These are phyloP conservation scores for Eimeria brunetti DNA, from an alignment of 169 alveolate species.

Conservation along the genomic window DNA sequence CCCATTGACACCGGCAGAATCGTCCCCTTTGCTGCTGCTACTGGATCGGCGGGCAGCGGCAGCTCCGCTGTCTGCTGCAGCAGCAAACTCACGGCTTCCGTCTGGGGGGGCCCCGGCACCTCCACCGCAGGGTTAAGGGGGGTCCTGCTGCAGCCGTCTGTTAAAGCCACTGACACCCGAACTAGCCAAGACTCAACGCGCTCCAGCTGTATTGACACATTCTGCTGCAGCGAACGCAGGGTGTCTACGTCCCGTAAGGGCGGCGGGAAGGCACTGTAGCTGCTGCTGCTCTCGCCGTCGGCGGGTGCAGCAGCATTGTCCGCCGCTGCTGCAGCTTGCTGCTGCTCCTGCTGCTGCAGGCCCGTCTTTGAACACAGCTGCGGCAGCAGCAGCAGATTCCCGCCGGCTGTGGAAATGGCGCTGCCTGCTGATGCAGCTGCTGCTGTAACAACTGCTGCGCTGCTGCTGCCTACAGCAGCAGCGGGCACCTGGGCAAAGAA, in stretches of 20 bases:
- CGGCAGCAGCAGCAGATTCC: conserved; percentile 58
- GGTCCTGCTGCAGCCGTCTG: conserved; percentile 63
- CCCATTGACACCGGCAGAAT: conserved; percentile 71
- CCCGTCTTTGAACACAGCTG: conserved; percentile 46
- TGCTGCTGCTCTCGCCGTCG: conserved; percentile 40
- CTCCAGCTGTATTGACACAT: conserved; percentile 73
- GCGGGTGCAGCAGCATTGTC: conserved; percentile 9
- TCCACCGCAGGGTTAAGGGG: conserved; percentile 27
- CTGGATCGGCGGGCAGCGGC: conserved; percentile 38
- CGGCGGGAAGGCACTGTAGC: conserved; percentile 52
- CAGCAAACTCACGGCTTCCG: not conserved
- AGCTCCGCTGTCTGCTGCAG: conserved; percentile 40
- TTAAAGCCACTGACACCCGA: conserved; percentile 61
- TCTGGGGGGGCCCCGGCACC: conserved; percentile 41
- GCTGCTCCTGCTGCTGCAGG: conserved; percentile 54
- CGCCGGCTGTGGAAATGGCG: conserved; percentile 37
- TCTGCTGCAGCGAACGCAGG: conserved; percentile 65
- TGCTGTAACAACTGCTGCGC: conserved; percentile 66
- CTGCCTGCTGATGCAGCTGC: conserved; percentile 74
- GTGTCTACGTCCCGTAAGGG: conserved; percentile 51
- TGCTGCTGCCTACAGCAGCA: conserved; percentile 64
- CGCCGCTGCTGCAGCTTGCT: conserved; percentile 59
- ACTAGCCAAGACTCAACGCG: conserved; percentile 73
- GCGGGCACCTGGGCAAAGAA: conserved; percentile 43
- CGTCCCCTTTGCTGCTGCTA: conserved; percentile 59